phyloP scores from a whole-genome alignment of 129 eudicot genomes.

The Tagetes erecta region DNA sequence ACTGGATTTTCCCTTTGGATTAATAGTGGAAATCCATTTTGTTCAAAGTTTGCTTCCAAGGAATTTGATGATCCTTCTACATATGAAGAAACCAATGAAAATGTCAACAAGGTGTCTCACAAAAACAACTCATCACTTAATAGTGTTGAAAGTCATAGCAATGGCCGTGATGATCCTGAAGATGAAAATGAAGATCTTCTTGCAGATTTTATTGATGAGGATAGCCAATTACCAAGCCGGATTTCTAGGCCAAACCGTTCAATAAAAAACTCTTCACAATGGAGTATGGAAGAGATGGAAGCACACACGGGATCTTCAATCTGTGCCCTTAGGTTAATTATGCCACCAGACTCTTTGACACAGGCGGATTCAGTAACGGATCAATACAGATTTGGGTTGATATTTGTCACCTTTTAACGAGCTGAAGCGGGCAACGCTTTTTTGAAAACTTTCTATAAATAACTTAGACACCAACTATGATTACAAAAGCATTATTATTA shows the following conservation, averaged over 20 bases:
- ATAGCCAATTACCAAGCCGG: constrained; percentile 97
- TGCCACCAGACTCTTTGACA: constrained; percentile 6
- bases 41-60: constrained; percentile 42
- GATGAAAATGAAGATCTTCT: constrained; percentile 97
- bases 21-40: constrained; percentile 66
- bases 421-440: neutral
- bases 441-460: neutral
- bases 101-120: constrained; percentile 22
- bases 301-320: constrained; percentile 94
- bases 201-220: constrained; percentile 99
- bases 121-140: constrained; percentile 29
- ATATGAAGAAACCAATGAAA: constrained; percentile 43
- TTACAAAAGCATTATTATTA: neutral
- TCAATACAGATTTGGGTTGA: neutral
- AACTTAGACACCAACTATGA: neutral
- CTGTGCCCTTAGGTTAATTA: constrained; percentile 70
- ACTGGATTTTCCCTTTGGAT: constrained; percentile 76
- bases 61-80: constrained; percentile 46
- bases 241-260: constrained; percentile 51
- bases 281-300: constrained; percentile 53
- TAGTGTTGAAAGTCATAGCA: constrained; percentile 41
- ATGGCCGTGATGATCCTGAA: constrained; percentile 59
- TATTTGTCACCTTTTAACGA: neutral
- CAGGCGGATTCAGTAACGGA: neutral
- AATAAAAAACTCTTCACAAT: constrained; percentile 53